Base-by-base conservation (phyloP, 129 eudicot genomes). In the Flaveria brownii region DNA sequence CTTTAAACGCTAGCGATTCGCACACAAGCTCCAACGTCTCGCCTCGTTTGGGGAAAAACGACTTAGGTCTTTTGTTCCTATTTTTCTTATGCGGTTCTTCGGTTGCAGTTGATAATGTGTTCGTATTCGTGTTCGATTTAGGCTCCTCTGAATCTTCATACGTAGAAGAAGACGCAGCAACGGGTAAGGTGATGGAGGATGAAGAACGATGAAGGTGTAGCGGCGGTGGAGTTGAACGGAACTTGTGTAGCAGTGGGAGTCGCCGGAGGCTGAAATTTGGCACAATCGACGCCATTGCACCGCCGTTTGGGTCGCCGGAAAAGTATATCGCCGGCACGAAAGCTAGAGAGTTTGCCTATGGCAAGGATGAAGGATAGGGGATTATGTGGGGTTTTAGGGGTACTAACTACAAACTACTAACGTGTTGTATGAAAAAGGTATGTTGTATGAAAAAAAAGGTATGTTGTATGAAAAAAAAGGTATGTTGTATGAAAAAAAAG, bases 1-100 rank as follows among this genome's bases (percentile, higher is more conserved):
- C 96, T 81, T 91, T 94, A 51, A 85, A 94, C 18, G 90, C 98
- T 49, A 94, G 63, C 60, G 87, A 78, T 74, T 93, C 98, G 76
- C 98, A 93, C 60, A 82, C 96, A 9, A 91, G 79, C 70, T 93
- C 98, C 41, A 93, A 55, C 0, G 87, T 89, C 78, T 93, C 93
- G 26, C 98, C 98, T 78, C 92, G 71, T 78, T 92, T 92, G 1
- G 98, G 97, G 71, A 82, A 93, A 80, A 78, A 79, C 9, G 90
- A 42, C 64, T 73, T 59, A n/a, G 46, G 12, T 47, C 47, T 62
- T 14, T 59, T 85, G 51, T 49, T 72, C 63, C 14, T 81, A 22
- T 65, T 65, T 9, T 77, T 63, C 17, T 17, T 57, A 13, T 65
- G 66, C 61, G 74, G 78, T 46, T 79, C 80, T 49, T 81, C 20